These are phyloP conservation scores for Calonectria fujianensis DNA, from an alignment of 2,329 filamentous ascomycete species.

Conservation along the genomic window DNA sequence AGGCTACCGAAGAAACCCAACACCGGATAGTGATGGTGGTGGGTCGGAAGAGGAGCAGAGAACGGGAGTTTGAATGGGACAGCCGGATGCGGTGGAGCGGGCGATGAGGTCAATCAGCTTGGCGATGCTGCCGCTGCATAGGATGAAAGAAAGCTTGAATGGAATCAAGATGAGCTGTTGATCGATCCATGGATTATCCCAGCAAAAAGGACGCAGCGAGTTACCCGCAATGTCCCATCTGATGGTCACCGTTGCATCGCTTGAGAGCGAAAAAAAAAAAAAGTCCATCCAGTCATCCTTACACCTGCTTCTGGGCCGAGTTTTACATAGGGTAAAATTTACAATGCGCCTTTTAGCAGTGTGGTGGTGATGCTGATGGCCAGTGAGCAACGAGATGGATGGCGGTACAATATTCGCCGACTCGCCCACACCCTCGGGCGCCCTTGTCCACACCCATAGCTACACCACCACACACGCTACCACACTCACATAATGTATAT, in stretches of 20 bases:
- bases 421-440: slow-evolving; percentile 27
- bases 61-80: slow-evolving; percentile 42
- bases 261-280: slow-evolving; percentile 43
- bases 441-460: slow-evolving; percentile 33
- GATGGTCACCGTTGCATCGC: slow-evolving; percentile 44
- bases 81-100: slow-evolving; percentile 43
- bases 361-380: slow-evolving; percentile 6
- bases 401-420: slow-evolving; percentile 25
- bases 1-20: slow-evolving; percentile 44
- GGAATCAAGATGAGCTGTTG: slow-evolving; percentile 48
- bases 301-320: slow-evolving; percentile 35
- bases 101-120: slow-evolving; percentile 46
- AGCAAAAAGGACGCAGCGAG: slow-evolving; percentile 31
- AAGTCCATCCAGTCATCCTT: not conserved
- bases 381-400: slow-evolving; percentile 11
- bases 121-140: slow-evolving; percentile 41
- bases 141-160: slow-evolving; percentile 42
- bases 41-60: slow-evolving; percentile 44
- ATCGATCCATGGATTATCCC: slow-evolving; percentile 46
- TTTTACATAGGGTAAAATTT: slow-evolving; percentile 1
- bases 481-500: slow-evolving; percentile 32
- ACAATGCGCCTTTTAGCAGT: not conserved
- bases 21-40: slow-evolving; percentile 45
- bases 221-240: slow-evolving; percentile 37
- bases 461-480: slow-evolving; percentile 34